Conservation (phyloP, 164 flowering plant species). For the Warburgia ugandensis region DNA sequence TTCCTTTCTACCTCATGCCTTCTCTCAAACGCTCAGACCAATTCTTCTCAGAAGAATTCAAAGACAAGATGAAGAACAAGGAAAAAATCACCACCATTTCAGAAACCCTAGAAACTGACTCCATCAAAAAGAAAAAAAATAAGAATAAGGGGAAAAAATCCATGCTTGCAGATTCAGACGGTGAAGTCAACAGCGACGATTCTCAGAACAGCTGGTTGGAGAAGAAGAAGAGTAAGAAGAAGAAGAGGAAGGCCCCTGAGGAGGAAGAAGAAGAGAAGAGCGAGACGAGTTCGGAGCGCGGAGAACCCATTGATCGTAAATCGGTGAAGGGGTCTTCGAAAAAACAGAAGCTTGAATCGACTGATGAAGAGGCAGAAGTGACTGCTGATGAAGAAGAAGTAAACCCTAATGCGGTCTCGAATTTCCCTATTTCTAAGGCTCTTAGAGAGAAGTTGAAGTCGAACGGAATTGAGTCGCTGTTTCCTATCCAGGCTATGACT, state of each 20-base stretch:
- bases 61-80: conserved; percentile 19
- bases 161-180: conserved; percentile 8
- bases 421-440: conserved; percentile 57
- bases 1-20: conserved; percentile 15
- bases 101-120: conserved; percentile 2
- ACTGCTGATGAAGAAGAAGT: conserved; percentile 14
- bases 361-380: conserved; percentile 18
- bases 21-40: conserved; percentile 14
- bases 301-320: background rate
- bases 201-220: background rate
- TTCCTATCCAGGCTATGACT: conserved; percentile 91
- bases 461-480: conserved; percentile 73
- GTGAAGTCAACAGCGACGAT: background rate
- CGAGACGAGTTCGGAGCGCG: conserved; percentile 18
- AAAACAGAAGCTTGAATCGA: conserved; percentile 25
- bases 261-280: conserved; percentile 15
- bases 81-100: background rate
- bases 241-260: conserved; percentile 8
- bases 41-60: conserved; percentile 1
- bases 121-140: conserved; percentile 16
- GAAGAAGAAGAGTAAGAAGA: conserved; percentile 13
- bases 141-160: conserved; percentile 4
- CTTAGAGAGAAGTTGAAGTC: conserved; percentile 48
- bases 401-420: conserved; percentile 55
- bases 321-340: conserved; percentile 11